Base-by-base conservation (phyloP, 306 rosid species). In the Comarum palustre region DNA sequence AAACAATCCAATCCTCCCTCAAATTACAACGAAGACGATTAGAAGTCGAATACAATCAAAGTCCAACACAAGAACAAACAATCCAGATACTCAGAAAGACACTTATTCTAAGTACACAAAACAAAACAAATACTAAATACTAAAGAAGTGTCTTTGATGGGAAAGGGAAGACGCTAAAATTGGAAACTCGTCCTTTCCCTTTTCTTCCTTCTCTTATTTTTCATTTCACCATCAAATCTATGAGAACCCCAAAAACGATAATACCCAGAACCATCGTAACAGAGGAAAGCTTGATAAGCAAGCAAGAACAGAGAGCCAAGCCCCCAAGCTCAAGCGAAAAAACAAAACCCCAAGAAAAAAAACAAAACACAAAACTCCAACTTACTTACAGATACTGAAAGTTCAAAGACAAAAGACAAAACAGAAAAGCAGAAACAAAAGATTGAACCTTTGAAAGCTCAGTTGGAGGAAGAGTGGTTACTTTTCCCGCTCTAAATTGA, bases 401-500 rank as follows among this genome's bases (percentile, higher is more conserved):
- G 29, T 29, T 19, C 38, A 69, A 38, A 54, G 32, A 46, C 46
- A 72, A 47, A 16, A 62, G 13, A 38, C 6, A 13, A 38, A 51
- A 29, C 59, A 71, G 10, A 55, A 19, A 76, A n/a, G 69, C 9
- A 5, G 14, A 29, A 42, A 36, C 54, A 58, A 73, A 52, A 71
- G 41, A 48, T 36, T 59, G 43, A 81, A 85, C 82, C 84, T 83
- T 73, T 24, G 29, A 68, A 80, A 86, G 82, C 70, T 38, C 66
- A 78, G 77, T 77, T 75, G 57, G 31, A 75, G 79, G 52, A 83
- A 68, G 68, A 15, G 39, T 20, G 34, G 55, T 15, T 58, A 11
- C 19, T 71, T 84, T 85, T 69, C 77, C 76, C 73, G 83, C 71
- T 83, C 72, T 52, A 86, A 83, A 80, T 71, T 64, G 59, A 62